phyloP scores from a whole-genome alignment of 2,329 filamentous ascomycete genomes.

The Plectosphaerella plurivora region DNA sequence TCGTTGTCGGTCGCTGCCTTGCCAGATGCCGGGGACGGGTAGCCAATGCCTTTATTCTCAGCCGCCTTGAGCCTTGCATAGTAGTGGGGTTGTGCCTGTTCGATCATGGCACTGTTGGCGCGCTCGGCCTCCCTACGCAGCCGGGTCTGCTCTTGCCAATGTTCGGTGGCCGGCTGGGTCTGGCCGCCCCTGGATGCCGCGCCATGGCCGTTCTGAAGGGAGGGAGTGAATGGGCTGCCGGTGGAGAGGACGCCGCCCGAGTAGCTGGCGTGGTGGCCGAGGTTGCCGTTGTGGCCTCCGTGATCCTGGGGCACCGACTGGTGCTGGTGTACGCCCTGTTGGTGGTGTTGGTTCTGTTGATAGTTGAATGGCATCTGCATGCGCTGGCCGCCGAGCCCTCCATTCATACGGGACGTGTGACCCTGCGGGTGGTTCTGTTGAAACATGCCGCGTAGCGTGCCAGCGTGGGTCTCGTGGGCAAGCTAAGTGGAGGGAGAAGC shows the following conservation, averaged over 20 bases:
- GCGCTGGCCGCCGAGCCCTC: conserved; percentile 54
- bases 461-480: conserved; percentile 26
- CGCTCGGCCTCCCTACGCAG: conserved; percentile 73
- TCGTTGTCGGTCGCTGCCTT: conserved; percentile 48
- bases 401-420: conserved; percentile 71
- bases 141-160: conserved; percentile 86
- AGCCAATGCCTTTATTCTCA: conserved; percentile 64
- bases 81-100: conserved; percentile 61
- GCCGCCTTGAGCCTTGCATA: conserved; percentile 69
- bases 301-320: conserved; percentile 57
- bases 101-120: conserved; percentile 66
- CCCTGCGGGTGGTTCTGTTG: conserved; percentile 67
- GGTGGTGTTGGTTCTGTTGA: conserved; percentile 56
- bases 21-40: conserved; percentile 45
- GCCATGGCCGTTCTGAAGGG: conserved; percentile 54
- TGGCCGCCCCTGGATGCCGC: conserved; percentile 43
- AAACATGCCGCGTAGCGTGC: conserved; percentile 56
- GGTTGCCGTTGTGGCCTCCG: conserved; percentile 47
- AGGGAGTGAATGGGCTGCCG: conserved; percentile 54
- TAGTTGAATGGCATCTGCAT: conserved; percentile 67
- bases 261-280: conserved; percentile 56
- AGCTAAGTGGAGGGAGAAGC: conserved; percentile 19
- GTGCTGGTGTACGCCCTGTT: conserved; percentile 61
- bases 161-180: conserved; percentile 52
- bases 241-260: conserved; percentile 61